Evolutionary conservation across 148 eudicot species (phyloP).

Genomic region (Amaranthus palmeri): DNA sequence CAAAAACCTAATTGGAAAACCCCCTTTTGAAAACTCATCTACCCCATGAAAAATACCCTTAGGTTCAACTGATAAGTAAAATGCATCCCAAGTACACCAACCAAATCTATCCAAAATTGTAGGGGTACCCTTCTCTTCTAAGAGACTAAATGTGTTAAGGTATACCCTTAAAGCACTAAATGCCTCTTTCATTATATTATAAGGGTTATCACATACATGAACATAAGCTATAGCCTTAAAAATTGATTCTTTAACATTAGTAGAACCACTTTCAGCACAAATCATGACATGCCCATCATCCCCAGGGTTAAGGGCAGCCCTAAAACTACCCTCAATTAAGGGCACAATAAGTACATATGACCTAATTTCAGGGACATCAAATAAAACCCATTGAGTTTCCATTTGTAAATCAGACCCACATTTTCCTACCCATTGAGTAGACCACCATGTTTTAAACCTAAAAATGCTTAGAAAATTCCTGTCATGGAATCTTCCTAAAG

Average conservation of each 20-base stretch:
- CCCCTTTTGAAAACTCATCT: constrained; percentile 41
- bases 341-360: constrained; percentile 53
- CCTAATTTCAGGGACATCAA: constrained; percentile 50
- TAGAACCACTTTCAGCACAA: constrained; percentile 56
- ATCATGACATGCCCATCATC: constrained; percentile 40
- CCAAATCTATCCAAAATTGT: constrained; percentile 47
- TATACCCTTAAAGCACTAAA: constrained; percentile 52
- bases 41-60: constrained; percentile 53
- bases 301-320: constrained; percentile 60
- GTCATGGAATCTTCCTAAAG: constrained; percentile 46
- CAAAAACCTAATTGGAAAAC: constrained; percentile 42
- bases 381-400: constrained; percentile 65
- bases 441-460: constrained; percentile 79
- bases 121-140: constrained; percentile 60
- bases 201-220: constrained; percentile 57
- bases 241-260: constrained; percentile 30
- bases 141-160: constrained; percentile 50
- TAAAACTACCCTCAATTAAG: constrained; percentile 43
- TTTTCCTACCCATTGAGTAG: constrained; percentile 67
- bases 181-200: constrained; percentile 59
- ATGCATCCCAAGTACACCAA: constrained; percentile 81
- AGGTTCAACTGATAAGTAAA: constrained; percentile 57
- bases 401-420: constrained; percentile 55
- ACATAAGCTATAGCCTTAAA: constrained; percentile 57
- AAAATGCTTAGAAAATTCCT: constrained; percentile 59